Evolutionary conservation across 1,139 yeast genomes (phyloP).

Genomic region (Geotrichum reessii): DNA sequence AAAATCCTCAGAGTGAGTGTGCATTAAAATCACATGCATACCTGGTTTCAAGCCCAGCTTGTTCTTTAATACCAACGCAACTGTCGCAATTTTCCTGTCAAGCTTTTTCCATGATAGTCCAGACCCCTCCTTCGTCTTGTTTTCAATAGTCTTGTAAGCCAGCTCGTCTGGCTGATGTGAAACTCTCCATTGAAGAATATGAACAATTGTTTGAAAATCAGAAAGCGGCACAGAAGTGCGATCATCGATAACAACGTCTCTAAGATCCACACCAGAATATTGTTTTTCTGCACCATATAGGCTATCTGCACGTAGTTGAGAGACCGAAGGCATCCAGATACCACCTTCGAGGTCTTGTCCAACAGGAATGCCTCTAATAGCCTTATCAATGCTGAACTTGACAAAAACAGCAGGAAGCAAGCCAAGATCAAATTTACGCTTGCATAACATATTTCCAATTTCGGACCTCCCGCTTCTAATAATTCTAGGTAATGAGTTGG

Average conservation of each 20-base stretch:
- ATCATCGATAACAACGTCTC: conserved; percentile 70
- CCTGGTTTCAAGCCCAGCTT: conserved; percentile 55
- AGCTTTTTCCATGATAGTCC: conserved; percentile 79
- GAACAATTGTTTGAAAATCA: conserved; percentile 65
- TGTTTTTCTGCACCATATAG: conserved; percentile 51
- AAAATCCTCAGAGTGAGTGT: conserved; percentile 82
- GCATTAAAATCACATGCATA: conserved; percentile 71
- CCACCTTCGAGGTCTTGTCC: conserved; percentile 81
- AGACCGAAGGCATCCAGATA: conserved; percentile 73
- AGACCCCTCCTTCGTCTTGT: conserved; percentile 44
- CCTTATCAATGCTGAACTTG: conserved; percentile 65
- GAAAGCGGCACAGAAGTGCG: conserved; percentile 68
- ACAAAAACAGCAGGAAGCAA: conserved; percentile 69
- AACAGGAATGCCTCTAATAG: conserved; percentile 64
- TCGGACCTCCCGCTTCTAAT: conserved; percentile 81
- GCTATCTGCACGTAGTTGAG: conserved; percentile 52
- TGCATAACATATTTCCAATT: conserved; percentile 89
- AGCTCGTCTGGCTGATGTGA: conserved; percentile 68
- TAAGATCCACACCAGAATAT: conserved; percentile 69
- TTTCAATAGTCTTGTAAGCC: conserved; percentile 63
- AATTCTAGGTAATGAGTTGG: conserved; percentile 78
- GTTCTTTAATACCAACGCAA: conserved; percentile 52
- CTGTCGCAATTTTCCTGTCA: conserved; percentile 69
- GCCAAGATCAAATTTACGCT: conserved; percentile 74
- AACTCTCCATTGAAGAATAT: conserved; percentile 74